These are phyloP conservation scores for Globisporangium okanoganense DNA, from an alignment of 352 stramenopile species.

Conservation along the genomic window DNA sequence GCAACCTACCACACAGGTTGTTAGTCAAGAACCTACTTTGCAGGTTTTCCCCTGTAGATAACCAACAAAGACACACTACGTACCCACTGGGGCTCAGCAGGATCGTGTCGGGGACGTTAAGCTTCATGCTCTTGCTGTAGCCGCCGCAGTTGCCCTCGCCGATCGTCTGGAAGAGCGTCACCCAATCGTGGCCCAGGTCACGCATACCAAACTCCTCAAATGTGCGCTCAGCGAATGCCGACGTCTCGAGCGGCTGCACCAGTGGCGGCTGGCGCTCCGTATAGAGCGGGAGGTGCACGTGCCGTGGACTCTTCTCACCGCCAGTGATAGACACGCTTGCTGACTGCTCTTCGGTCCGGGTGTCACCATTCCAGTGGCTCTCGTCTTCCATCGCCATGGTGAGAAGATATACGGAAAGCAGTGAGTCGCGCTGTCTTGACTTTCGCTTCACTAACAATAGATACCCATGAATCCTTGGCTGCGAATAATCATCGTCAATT, in stretches of 20 bases:
- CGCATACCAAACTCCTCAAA: constrained; percentile 21
- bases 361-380: background rate
- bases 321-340: background rate
- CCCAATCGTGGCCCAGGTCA: constrained; percentile 59
- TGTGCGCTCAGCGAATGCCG: constrained; percentile 32
- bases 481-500: background rate
- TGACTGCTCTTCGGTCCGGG: background rate
- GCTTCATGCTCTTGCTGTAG: constrained; percentile 33
- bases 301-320: background rate
- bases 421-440: background rate
- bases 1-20: constrained; percentile 24
- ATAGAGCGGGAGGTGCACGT: constrained; percentile 33
- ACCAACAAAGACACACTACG: background rate
- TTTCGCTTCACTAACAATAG: background rate
- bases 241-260: constrained; percentile 43
- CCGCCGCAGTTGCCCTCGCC: constrained; percentile 16
- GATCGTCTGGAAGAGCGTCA: constrained; percentile 53
- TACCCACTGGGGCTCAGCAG: constrained; percentile 58
- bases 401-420: background rate
- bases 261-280: constrained; percentile 39
- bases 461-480: background rate
- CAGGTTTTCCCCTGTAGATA: background rate
- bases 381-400: background rate
- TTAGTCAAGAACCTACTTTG: background rate
- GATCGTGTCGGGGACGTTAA: constrained; percentile 55